Evolutionary conservation across 2,329 filamentous ascomycete genomes (phyloP), one percentile per base, ranked within the genome.

Genomic region (Penicillium sp.): DNA sequence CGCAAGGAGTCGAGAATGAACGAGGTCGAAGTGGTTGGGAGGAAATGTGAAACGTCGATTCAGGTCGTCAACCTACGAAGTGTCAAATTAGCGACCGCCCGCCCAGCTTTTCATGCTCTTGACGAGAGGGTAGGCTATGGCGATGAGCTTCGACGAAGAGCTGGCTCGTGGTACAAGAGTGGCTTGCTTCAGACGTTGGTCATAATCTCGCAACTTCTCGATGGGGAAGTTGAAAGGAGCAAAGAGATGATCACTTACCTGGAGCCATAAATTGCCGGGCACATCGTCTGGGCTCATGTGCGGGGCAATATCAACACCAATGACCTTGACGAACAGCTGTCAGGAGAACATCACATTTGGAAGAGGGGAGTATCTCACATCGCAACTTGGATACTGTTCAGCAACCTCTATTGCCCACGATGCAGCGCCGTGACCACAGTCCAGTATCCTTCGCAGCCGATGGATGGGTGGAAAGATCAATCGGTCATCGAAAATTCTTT

Each of bases 11-110:
- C 73, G 86, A 66, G 91, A 96, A 69, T 96, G 90, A 52, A 96
- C 87, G 54, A 96, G 78, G 68, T 96, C 90, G 78, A 96, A 96
- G 56, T 88, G 81, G 70, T 87, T 88, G 53, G 85, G 78, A 44
- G 83, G 78, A 69, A 92, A 93, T 0, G 87, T 89, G 69, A 89
- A 89, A 36, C 82, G 79, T 67, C 82, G 81, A 69, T 92, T 92
- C 43, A 92, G 76, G 68, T 92, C 87, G 67, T 91, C 89, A 54
- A 91, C 82, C 80, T 82, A 62, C 47, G 33, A 33, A 31, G 33
- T 18, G 31, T 49, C 24, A 41, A 11, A 59, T 73, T 55, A 71
- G 69, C 62, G 50, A 58, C 56, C 55, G 51, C 60, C 47, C 27
- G 31, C 24, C 13, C 35, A 24, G 6, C n/a, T 24, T 22, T 19